Conservation (phyloP, 1,284 basidiomycete species). For the Cryptococcus floricola region DNA sequence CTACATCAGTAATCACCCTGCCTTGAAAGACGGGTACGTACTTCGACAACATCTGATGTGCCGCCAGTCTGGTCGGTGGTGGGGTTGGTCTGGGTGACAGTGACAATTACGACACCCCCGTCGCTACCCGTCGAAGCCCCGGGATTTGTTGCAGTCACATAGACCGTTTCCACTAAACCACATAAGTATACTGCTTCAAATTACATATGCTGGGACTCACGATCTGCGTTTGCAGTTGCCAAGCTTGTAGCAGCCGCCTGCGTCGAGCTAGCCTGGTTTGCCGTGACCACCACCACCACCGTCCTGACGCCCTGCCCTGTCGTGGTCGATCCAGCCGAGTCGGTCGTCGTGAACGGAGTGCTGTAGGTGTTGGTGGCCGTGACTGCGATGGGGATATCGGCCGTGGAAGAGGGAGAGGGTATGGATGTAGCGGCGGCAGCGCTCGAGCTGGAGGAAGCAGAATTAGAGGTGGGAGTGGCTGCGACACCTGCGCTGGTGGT, state of each 20-base stretch:
- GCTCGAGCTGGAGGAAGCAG: not conserved
- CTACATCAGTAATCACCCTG: not conserved
- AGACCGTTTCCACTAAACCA: conserved; percentile 12
- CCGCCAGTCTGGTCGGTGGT: conserved; percentile 10
- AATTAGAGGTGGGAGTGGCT: not conserved
- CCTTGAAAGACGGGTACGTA: conserved; percentile 2
- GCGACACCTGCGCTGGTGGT: not conserved
- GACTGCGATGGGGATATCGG: conserved; percentile 9
- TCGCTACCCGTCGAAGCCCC: conserved; percentile 15
- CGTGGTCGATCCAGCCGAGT: conserved; percentile 9
- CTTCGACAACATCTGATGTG: conserved; percentile 3
- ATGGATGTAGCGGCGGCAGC: not conserved
- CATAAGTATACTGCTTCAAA: not conserved
- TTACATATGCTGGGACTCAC: not conserved
- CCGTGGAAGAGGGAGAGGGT: not conserved
- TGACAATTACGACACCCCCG: conserved; percentile 19
- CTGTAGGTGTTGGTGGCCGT: conserved; percentile 16
- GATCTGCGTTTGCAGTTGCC: not conserved
- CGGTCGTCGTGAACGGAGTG: conserved; percentile 6
- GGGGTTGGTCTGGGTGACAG: conserved; percentile 12
- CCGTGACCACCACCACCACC: conserved; percentile 19
- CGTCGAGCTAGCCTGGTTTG: conserved; percentile 6
- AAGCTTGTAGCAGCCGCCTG: not conserved
- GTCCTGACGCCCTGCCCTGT: conserved; percentile 11
- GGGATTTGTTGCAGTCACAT: conserved; percentile 20